Evolutionary conservation across 1,284 basidiomycete species (phyloP).

Genomic region (Ceratobasidium sp.): DNA sequence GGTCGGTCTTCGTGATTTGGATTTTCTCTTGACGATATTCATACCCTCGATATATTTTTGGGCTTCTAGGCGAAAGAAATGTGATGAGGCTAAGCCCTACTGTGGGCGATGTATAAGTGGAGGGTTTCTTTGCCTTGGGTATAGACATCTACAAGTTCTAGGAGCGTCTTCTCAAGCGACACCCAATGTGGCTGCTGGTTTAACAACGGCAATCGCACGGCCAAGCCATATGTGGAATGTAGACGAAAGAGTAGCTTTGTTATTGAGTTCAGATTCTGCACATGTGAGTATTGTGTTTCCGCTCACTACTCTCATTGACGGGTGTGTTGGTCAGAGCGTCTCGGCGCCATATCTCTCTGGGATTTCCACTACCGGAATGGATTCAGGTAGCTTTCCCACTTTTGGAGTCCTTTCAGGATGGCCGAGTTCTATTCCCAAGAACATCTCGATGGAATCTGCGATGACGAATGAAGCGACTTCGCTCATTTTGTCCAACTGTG

Average conservation of each 20-base stretch:
- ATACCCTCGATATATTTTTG: background rate
- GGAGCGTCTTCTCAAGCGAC: background rate
- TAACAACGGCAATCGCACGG: no score
- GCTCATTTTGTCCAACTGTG: constrained; percentile 13
- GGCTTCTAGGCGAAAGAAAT: constrained; percentile 8
- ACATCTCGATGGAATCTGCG: background rate
- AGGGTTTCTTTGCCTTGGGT: constrained; percentile 6
- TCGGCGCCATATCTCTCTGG: no score
- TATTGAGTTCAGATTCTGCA: no score
- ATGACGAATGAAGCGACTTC: background rate
- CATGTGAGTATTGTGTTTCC: no score
- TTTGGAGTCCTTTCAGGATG: background rate
- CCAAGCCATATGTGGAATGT: no score
- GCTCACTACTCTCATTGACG: no score
- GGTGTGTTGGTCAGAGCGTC: no score
- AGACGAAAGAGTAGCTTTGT: no score
- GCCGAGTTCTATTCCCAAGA: background rate
- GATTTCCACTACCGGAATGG: background rate
- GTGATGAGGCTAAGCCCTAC: constrained; percentile 5
- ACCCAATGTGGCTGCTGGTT: background rate
- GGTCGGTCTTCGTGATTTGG: background rate
- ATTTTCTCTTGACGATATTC: background rate
- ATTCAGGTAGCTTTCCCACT: background rate
- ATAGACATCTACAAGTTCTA: background rate
- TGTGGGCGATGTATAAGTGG: background rate